These are phyloP conservation scores for Glaciozyma martinii DNA, from an alignment of 768 basidiomycete genomes.

Conservation along the genomic window DNA sequence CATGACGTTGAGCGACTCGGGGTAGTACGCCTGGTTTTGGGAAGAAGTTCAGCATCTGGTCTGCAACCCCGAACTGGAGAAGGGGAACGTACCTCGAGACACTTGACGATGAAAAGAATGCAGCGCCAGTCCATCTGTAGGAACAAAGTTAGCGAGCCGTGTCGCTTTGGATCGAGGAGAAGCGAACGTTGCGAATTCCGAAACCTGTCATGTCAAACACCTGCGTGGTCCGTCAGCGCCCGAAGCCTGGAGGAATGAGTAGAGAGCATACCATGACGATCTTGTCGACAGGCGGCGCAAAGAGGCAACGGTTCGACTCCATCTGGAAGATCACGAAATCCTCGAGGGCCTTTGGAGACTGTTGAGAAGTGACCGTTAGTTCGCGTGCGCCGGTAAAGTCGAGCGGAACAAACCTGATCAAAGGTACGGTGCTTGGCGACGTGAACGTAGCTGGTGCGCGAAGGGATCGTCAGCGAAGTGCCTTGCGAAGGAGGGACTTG, in stretches of 20 bases:
- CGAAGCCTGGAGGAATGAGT: neutral
- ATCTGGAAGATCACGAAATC: slow-evolving; percentile 31
- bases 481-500: no score
- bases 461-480: neutral
- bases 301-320: slow-evolving; percentile 26
- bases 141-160: no score
- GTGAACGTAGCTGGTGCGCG: slow-evolving; percentile 10
- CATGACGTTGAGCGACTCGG: slow-evolving; percentile 29
- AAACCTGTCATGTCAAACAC: slow-evolving; percentile 33
- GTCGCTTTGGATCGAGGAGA: neutral
- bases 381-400: no score
- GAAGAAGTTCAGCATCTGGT: slow-evolving; percentile 3
- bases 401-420: slow-evolving; percentile 5
- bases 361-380: neutral
- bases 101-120: slow-evolving; percentile 28
- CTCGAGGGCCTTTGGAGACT: slow-evolving; percentile 24
- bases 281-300: slow-evolving; percentile 21
- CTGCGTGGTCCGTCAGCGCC: neutral
- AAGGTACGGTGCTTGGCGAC: slow-evolving; percentile 24
- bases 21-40: slow-evolving; percentile 28
- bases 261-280: slow-evolving; percentile 10
- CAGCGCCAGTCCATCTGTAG: slow-evolving; percentile 16
- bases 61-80: neutral
- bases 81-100: slow-evolving; percentile 8
- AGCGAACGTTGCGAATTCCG: slow-evolving; percentile 24